Evolutionary conservation across 2,329 filamentous ascomycete species (phyloP).

Genomic region (Phaeosphaeria sp.): DNA sequence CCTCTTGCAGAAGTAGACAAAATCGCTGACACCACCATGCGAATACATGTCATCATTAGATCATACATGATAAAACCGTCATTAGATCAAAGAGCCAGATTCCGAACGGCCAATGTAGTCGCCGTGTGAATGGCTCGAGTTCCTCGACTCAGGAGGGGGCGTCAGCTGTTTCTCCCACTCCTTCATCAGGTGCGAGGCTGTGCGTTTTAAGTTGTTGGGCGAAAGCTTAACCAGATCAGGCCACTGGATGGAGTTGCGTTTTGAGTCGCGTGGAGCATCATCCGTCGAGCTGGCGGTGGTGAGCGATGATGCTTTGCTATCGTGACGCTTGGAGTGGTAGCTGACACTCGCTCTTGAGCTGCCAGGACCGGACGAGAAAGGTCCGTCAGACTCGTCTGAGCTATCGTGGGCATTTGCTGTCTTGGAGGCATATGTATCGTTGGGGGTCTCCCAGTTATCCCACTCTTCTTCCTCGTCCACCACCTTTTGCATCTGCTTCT

Average conservation of each 20-base stretch:
- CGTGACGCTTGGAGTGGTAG: conserved; percentile 51
- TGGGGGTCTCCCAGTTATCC: conserved; percentile 63
- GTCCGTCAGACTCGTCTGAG: conserved; percentile 59
- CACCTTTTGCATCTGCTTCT: conserved; percentile 40
- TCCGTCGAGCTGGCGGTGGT: conserved; percentile 40
- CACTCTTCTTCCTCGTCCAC: conserved; percentile 60
- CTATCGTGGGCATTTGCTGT: conserved; percentile 48
- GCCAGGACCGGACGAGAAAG: conserved; percentile 53
- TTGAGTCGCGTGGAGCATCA: conserved; percentile 32
- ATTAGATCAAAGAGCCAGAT: conserved; percentile 31
- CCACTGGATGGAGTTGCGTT: conserved; percentile 62
- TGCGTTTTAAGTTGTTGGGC: conserved; percentile 79
- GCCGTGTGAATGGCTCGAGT: conserved; percentile 38
- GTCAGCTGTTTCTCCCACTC: conserved; percentile 87
- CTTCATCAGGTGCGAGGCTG: conserved; percentile 84
- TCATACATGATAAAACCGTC: conserved; percentile 23
- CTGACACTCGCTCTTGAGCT: conserved; percentile 63
- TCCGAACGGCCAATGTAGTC: conserved; percentile 45
- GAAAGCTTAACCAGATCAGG: conserved; percentile 74
- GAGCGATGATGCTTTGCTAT: conserved; percentile 46
- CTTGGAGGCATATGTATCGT: conserved; percentile 35
- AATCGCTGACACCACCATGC: conserved; percentile 32
- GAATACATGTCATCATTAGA: conserved; percentile 40
- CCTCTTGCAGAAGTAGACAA: conserved; percentile 30
- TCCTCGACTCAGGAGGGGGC: conserved; percentile 49